Base-by-base conservation (phyloP, 2,329 filamentous ascomycete species). In the Fusarium sterilihyphosum region DNA sequence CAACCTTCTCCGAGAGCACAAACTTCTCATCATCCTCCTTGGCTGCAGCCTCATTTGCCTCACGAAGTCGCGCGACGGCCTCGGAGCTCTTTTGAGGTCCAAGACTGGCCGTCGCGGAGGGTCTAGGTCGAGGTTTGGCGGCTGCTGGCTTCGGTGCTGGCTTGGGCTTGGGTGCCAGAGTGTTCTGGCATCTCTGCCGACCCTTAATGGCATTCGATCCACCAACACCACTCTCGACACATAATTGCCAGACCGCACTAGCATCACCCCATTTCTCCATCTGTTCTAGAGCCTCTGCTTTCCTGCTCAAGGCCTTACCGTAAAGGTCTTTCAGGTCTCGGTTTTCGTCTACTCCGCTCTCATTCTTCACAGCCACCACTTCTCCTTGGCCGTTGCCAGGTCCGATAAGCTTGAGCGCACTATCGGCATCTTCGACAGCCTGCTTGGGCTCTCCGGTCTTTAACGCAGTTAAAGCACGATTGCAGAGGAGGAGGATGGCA, bases 191-290 rank as follows among this genome's bases (percentile, higher is more conserved):
- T 46, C 96, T 88, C 77, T 96, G 93, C 29, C 96, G 91, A 2
- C 96, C 96, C 76, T 95, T 92, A 46, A 94, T 92, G 59, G 94
- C 95, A 14, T 92, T 92, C 13, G 92, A 87, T 13, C 95, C 96
- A n/a, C 96, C 96, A 22, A 97, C 90, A 8, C 95, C 94, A 33
- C 90, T 90, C 82, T 97, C 93, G 3, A 98, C 93, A 40, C 94
- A 95, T 62, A 89, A 85, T 78, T 92, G 91, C 96, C 96, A 99
- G 1, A 93, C 91, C 5, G 86, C 85, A 1, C 91, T 91, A 3
- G 96, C 96, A 58, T 98, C 96, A 6, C 85, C 84, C 96, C 96
- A 99, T 80, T 93, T 94, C 84, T 99, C 96, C 87, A 99, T 92
- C 80, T 98, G 93, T 82, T 99, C 96, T 13, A 98, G 87, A 3